A percentile compares a stretch with the other conserved stretches of the same genome.
phyloP scores from a whole-genome alignment of 345 rosid species.

The Murraya koenigii region DNA sequence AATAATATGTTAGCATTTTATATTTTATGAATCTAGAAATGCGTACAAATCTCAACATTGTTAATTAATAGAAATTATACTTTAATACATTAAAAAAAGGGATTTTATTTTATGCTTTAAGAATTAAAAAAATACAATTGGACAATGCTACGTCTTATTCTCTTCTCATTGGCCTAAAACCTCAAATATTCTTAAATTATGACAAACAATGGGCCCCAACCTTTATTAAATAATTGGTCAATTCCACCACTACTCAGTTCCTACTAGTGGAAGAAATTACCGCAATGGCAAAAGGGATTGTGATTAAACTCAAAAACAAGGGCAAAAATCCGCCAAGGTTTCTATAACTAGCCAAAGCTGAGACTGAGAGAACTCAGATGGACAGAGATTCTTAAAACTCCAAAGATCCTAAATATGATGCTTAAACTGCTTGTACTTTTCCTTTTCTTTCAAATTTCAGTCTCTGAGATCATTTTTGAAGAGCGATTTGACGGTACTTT shows the following conservation, averaged over 20 bases:
- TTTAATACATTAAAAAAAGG: too few relatives aligned
- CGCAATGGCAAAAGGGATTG: background rate
- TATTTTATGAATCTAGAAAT: too few relatives aligned
- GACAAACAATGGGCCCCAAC: background rate
- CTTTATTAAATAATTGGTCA: background rate
- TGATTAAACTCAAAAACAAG: background rate
- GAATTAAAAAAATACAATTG: too few relatives aligned
- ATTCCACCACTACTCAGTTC: background rate
- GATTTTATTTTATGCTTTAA: too few relatives aligned
- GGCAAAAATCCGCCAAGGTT: background rate
- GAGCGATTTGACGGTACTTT: slow-evolving; percentile 6
- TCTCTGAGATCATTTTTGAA: slow-evolving; percentile 1
- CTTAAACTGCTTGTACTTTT: slow-evolving; percentile 9
- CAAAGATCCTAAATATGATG: background rate
- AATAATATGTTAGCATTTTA: too few relatives aligned
- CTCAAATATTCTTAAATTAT: background rate
- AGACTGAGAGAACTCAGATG: too few relatives aligned
- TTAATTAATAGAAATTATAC: too few relatives aligned
- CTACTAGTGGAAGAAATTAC: too few relatives aligned
- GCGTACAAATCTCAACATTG: too few relatives aligned
- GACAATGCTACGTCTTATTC: slow-evolving; percentile 7
- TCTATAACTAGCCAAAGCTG: background rate
- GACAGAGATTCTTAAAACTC: too few relatives aligned
- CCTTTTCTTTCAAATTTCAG: background rate
- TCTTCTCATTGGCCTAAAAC: background rate